Base-by-base conservation (phyloP, 805 yeast genomes). In the Isabelozyma heimii region DNA sequence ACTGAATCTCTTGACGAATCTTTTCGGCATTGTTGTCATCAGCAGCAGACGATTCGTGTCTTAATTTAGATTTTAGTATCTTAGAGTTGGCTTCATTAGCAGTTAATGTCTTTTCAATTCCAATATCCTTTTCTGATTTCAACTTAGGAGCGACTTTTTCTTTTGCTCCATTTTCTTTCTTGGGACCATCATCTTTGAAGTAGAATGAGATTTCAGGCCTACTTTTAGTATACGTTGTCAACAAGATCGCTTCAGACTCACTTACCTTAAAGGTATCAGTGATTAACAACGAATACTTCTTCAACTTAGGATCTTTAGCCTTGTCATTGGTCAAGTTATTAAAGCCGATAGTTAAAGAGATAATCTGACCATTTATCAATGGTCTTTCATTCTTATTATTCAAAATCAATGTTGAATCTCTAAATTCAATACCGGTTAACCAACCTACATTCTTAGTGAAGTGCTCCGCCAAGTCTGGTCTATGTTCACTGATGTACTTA, bases 401-500 rank as follows among this genome's bases (percentile, higher is more conserved):
- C 47, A 92, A 72, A 14, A 90, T 76, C 54, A 88, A 82, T 2
- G 85, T 72, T 0, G 91, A 77, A 65, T 91, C 97, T 67, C 96
- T 80, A 61, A 89, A 89, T 60, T 90, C 97, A 52, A 92, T 79
- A 50, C 98, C 98, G 48, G 89, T 85, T 49, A 89, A 75, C 80
- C 94, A 89, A 46, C 98, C 98, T 53, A 85, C 80, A 59, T 89
- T 89, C 61, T 87, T 87, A 44, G 91, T 77, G 56, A 91, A 86
- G 58, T 80, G 73, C 24, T 71, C 61, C 35, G 75, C 83, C 57
- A 92, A 72, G 16, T 83, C 89, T 2, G 95, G 88, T 51, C 82
- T 82, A 15, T 76, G 67, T 14, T 55, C 47, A 56, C 80, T 77
- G 51, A 91, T 77, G 56, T 67, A 85, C 10, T 75, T 80, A n/a